These are phyloP conservation scores for Piper betle DNA, from an alignment of 164 flowering plant species.

Conservation along the genomic window DNA sequence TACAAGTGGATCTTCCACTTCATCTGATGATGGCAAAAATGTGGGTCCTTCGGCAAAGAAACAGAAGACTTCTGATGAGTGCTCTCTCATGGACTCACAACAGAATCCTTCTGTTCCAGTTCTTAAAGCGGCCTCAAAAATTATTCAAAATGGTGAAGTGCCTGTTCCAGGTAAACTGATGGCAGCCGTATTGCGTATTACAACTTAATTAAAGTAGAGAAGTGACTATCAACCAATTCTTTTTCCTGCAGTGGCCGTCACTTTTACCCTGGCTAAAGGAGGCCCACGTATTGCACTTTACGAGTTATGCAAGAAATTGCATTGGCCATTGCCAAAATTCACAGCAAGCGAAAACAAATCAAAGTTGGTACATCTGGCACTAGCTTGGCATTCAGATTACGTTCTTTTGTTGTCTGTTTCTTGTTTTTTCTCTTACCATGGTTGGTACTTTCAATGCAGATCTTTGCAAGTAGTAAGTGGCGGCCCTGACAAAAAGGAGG, in stretches of 20 bases:
- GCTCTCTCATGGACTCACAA: conserved; percentile 9
- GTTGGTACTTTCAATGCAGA: conserved; percentile 16
- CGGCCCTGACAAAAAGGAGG: conserved; percentile 28
- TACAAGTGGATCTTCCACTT: conserved; percentile 8
- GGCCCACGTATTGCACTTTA: conserved; percentile 61
- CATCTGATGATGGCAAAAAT: conserved; percentile 7
- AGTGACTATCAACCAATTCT: background rate
- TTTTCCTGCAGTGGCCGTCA: conserved; percentile 27
- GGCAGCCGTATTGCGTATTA: background rate
- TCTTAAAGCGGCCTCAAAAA: background rate
- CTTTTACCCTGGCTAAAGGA: conserved; percentile 61
- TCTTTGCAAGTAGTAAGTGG: conserved; percentile 29
- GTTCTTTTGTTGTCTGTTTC: background rate
- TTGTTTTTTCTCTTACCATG: background rate
- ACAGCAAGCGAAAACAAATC: conserved; percentile 34
- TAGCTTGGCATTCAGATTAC: background rate
- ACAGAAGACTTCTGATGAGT: conserved; percentile 17
- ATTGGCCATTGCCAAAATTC: conserved; percentile 78
- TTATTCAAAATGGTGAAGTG: background rate
- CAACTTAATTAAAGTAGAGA: background rate
- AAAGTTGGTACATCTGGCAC: conserved; percentile 22
- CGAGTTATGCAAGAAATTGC: conserved; percentile 48
- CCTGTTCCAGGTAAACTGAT: background rate
- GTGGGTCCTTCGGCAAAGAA: conserved; percentile 14
- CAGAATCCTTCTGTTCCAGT: conserved; percentile 1